Conservation (phyloP, 352 stramenopile genomes). For the Globisporangium apiculatum region DNA sequence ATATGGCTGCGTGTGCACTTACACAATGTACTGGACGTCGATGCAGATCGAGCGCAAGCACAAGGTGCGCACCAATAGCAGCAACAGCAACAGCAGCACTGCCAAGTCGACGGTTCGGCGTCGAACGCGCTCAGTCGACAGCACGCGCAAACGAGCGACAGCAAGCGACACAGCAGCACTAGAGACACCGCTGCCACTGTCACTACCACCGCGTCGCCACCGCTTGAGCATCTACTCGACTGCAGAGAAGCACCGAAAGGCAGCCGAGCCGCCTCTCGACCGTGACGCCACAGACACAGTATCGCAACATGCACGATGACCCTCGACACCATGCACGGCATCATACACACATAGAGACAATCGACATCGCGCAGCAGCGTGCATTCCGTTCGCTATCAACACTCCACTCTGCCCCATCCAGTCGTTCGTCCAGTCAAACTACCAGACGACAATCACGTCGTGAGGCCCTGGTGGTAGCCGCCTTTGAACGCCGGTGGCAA, state of each 20-base stretch:
- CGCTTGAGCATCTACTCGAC: slow-evolving; percentile 35
- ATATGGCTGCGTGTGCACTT: neutral
- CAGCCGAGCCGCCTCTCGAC: no score
- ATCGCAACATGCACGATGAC: no score
- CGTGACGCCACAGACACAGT: no score
- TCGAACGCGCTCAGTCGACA: neutral
- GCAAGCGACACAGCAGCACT: neutral
- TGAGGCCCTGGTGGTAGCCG: slow-evolving; percentile 69
- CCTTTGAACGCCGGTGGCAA: slow-evolving; percentile 79
- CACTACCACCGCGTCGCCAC: slow-evolving; percentile 13
- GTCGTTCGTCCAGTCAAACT: no score
- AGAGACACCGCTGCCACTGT: neutral
- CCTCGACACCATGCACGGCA: no score
- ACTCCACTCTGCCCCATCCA: no score
- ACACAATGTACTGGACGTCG: no score
- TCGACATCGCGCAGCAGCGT: no score
- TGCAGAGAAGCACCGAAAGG: slow-evolving; percentile 12
- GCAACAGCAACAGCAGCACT: neutral
- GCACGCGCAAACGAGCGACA: neutral
- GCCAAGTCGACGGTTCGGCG: neutral
- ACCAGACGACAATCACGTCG: neutral
- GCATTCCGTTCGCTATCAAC: no score
- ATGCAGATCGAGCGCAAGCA: neutral
- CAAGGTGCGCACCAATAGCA: neutral
- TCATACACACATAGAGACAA: neutral